A percentile compares a stretch with the other conserved stretches of the same genome.
Conservation (phyloP, 2,329 filamentous ascomycete species). For the Arthrobotrys entomopaga region DNA sequence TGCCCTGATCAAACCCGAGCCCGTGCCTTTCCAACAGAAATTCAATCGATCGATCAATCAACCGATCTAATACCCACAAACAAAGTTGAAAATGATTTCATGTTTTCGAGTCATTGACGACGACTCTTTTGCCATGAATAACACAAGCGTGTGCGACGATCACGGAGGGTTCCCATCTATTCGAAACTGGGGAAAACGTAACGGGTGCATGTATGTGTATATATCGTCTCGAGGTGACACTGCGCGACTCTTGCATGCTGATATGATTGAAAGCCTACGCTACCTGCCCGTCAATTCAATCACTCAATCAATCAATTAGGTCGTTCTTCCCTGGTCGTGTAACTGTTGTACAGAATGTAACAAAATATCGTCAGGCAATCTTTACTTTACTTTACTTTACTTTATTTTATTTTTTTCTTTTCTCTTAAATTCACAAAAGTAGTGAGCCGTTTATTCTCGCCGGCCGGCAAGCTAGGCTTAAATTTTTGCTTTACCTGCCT, state of each 20-base stretch:
- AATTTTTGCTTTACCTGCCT: no score
- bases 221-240: slow-evolving; percentile 50
- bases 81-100: slow-evolving; percentile 4
- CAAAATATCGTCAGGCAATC: slow-evolving; percentile 25
- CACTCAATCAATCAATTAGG: no score
- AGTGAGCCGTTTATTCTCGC: slow-evolving; percentile 22
- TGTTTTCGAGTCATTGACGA: slow-evolving; percentile 9
- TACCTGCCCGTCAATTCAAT: neutral
- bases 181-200: slow-evolving; percentile 29
- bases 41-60: neutral
- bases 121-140: slow-evolving; percentile 6
- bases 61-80: neutral
- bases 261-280: slow-evolving; percentile 4
- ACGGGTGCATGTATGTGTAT: slow-evolving; percentile 5
- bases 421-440: slow-evolving; percentile 1
- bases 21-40: slow-evolving; percentile 16
- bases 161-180: slow-evolving; percentile 10
- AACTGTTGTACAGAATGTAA: slow-evolving; percentile 41
- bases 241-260: neutral
- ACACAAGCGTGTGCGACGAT: slow-evolving; percentile 2
- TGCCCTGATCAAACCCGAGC: slow-evolving; percentile 17
- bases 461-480: slow-evolving; percentile 13
- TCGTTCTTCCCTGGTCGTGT: slow-evolving; percentile 10
- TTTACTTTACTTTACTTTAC: no score
- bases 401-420: no score